Conservation (phyloP, 2,329 filamentous ascomycete genomes). For the Bipolaris cookei region DNA sequence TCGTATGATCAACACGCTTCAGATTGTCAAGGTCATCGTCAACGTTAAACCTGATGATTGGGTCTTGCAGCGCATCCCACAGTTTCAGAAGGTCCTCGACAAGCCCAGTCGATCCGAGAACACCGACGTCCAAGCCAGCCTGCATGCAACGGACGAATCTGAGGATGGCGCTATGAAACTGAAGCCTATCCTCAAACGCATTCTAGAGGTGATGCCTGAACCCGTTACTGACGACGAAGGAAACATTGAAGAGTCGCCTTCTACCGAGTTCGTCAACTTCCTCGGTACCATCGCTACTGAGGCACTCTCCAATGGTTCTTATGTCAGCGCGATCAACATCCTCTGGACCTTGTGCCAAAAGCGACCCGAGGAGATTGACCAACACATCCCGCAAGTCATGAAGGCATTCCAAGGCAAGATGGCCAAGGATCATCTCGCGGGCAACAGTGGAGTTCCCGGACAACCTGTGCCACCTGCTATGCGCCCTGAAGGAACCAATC, state of each 20-base stretch:
- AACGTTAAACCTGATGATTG: slow-evolving; percentile 89
- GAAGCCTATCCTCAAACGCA: slow-evolving; percentile 76
- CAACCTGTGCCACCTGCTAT: slow-evolving; percentile 39
- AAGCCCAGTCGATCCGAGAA: slow-evolving; percentile 88
- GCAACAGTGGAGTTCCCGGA: slow-evolving; percentile 57
- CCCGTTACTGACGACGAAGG: slow-evolving; percentile 86
- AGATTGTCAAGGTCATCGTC: slow-evolving; percentile 87
- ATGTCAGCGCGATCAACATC: slow-evolving; percentile 88
- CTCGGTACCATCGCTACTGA: slow-evolving; percentile 87
- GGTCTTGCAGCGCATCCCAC: slow-evolving; percentile 78
- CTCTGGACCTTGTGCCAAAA: slow-evolving; percentile 89
- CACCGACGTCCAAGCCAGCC: slow-evolving; percentile 89
- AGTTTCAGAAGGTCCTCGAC: slow-evolving; percentile 86
- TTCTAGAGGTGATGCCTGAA: slow-evolving; percentile 85
- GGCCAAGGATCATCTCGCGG: slow-evolving; percentile 86
- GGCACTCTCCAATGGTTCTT: slow-evolving; percentile 78
- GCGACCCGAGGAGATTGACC: slow-evolving; percentile 85
- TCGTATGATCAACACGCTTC: slow-evolving; percentile 89
- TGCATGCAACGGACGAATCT: slow-evolving; percentile 76
- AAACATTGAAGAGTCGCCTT: slow-evolving; percentile 74
- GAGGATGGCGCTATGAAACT: slow-evolving; percentile 66
- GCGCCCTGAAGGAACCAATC: slow-evolving; percentile 63
- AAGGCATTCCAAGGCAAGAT: slow-evolving; percentile 92
- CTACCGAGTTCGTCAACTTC: slow-evolving; percentile 85
- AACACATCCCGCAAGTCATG: slow-evolving; percentile 87